Percentiles rank a stretch among this genome's conserved stretches.
These are phyloP conservation scores for Mycena epipterygia DNA, from an alignment of 768 basidiomycete species.

Conservation along the genomic window DNA sequence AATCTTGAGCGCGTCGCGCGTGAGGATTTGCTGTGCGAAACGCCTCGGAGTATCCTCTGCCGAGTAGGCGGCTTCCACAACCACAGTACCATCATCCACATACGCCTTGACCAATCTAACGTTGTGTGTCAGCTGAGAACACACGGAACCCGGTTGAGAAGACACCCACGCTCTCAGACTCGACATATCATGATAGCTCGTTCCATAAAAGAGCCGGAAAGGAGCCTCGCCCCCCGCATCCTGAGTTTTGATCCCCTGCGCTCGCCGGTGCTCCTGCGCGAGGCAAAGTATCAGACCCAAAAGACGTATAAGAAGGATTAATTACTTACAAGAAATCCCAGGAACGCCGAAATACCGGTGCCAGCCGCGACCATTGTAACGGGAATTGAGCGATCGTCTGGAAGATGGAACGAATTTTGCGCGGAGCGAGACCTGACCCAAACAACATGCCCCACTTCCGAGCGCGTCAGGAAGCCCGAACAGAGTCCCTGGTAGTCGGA, in stretches of 20 bases:
- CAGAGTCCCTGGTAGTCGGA: slow-evolving; percentile 26
- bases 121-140: neutral
- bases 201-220: slow-evolving; percentile 28
- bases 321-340: slow-evolving; percentile 29
- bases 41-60: slow-evolving; percentile 23
- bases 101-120: slow-evolving; percentile 12
- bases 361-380: slow-evolving; percentile 33
- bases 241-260: slow-evolving; percentile 23
- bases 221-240: slow-evolving; percentile 19
- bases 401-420: slow-evolving; percentile 30
- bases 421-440: slow-evolving; percentile 23
- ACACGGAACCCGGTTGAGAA: neutral
- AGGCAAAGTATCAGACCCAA: too few relatives aligned
- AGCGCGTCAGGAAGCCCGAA: slow-evolving; percentile 28
- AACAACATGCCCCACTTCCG: slow-evolving; percentile 18
- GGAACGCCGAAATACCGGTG: slow-evolving; percentile 30
- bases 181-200: slow-evolving; percentile 14
- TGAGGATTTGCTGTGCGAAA: slow-evolving; percentile 31
- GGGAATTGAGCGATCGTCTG: slow-evolving; percentile 22
- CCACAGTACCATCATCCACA: slow-evolving; percentile 23
- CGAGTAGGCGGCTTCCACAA: slow-evolving; percentile 27
- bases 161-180: neutral
- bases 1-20: slow-evolving; percentile 25
- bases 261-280: slow-evolving; percentile 17
- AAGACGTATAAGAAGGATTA: neutral